These are phyloP conservation scores for Dimocarpus longan DNA, from an alignment of 345 rosid genomes.

Conservation along the genomic window DNA sequence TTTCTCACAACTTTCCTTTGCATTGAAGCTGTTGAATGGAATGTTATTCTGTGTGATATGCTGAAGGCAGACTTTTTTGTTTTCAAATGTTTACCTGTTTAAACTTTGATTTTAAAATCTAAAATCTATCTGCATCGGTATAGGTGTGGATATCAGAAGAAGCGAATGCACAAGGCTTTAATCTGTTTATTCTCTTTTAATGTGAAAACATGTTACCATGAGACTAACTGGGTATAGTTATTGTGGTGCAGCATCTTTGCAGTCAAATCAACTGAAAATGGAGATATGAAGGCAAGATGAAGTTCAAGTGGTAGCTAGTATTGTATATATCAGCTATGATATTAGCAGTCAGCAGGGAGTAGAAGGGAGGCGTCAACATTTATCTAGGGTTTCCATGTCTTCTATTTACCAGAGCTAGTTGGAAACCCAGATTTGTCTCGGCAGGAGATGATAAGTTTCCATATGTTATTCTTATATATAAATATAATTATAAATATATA, in stretches of 20 bases:
- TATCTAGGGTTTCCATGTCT: conserved; percentile 37
- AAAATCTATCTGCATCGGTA: background rate
- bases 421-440: conserved; percentile 34
- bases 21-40: background rate
- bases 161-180: background rate
- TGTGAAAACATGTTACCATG: background rate
- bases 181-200: background rate
- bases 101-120: background rate
- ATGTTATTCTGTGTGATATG: background rate
- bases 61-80: background rate
- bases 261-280: conserved; percentile 61
- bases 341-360: conserved; percentile 39
- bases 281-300: conserved; percentile 57
- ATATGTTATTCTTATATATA: conserved; percentile 24
- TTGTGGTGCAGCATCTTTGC: conserved; percentile 57
- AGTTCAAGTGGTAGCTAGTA: conserved; percentile 27
- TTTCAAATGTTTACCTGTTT: background rate
- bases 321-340: conserved; percentile 37
- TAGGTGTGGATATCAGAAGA: background rate
- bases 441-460: conserved; percentile 26
- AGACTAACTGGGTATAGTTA: conserved; percentile 25
- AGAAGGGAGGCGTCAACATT: conserved; percentile 36
- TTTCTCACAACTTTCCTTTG: background rate
- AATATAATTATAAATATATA: conserved; percentile 2
- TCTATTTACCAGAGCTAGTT: conserved; percentile 23